These are phyloP conservation scores for Cladosporium cucumerinum DNA, from an alignment of 2,329 filamentous ascomycete genomes.

Conservation along the genomic window DNA sequence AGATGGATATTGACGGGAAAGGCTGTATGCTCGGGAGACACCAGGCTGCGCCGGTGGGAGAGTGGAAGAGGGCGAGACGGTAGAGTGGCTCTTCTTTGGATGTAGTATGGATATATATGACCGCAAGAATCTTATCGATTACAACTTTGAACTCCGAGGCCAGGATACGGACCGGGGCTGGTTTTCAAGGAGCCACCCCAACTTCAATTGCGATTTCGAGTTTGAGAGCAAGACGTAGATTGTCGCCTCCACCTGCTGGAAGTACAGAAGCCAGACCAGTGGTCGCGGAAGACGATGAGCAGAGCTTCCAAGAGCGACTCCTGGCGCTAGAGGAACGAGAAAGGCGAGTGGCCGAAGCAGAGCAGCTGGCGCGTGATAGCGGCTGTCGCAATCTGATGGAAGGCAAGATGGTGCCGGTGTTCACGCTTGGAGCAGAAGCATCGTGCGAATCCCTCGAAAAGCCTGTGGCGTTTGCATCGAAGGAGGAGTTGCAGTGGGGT, in stretches of 20 bases:
- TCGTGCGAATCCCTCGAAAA: not conserved
- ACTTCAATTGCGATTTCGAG: not conserved
- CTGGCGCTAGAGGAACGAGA: not conserved
- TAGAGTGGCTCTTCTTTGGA: not conserved
- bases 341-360: not conserved
- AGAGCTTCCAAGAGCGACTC: not conserved
- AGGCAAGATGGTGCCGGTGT: not conserved
- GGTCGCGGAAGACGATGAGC: not conserved
- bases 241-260: not conserved
- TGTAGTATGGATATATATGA: not conserved
- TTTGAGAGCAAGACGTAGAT: not conserved
- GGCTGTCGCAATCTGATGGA: not conserved
- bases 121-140: not conserved
- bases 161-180: not conserved
- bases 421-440: not conserved
- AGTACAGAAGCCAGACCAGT: not conserved
- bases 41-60: slow-evolving; percentile 3
- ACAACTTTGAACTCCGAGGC: not conserved
- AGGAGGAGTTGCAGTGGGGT: not conserved
- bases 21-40: slow-evolving; percentile 10
- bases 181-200: not conserved
- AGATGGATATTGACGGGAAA: not conserved
- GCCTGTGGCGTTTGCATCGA: not conserved
- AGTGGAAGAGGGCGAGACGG: slow-evolving; percentile 2
- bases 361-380: not conserved